Conservation (phyloP, 345 rosid species). For the Jatropha curcas region DNA sequence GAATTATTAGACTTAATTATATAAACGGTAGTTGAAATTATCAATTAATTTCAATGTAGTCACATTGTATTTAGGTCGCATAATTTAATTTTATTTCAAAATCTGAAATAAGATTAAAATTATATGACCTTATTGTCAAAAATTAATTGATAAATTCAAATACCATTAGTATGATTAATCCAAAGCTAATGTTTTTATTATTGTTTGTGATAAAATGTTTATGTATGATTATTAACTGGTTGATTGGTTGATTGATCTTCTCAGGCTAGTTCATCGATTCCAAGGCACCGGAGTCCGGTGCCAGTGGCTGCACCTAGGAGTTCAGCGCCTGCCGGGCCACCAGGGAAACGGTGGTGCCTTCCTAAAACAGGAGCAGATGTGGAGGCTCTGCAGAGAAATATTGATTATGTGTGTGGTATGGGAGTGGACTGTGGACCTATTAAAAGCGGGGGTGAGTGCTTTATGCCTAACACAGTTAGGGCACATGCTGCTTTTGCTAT, state of each 20-base stretch:
- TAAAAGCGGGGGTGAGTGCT: slow-evolving; percentile 50
- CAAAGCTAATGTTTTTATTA: no score
- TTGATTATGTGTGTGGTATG: slow-evolving; percentile 67
- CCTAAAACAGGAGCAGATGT: slow-evolving; percentile 48
- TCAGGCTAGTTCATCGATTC: slow-evolving; percentile 58
- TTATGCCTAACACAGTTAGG: slow-evolving; percentile 55
- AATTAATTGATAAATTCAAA: no score
- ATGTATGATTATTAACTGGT: background rate
- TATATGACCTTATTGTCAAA: no score
- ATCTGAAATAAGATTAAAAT: no score
- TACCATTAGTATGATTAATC: no score
- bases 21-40: no score
- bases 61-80: no score
- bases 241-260: slow-evolving; percentile 11
- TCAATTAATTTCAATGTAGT: no score
- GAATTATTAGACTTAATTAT: no score
- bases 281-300: slow-evolving; percentile 34
- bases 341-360: slow-evolving; percentile 49
- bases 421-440: slow-evolving; percentile 56
- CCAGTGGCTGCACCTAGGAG: slow-evolving; percentile 14
- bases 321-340: slow-evolving; percentile 10
- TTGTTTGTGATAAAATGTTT: no score
- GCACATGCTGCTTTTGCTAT: slow-evolving; percentile 73
- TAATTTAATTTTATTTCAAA: no score
- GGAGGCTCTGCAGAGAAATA: slow-evolving; percentile 58